These are phyloP conservation scores for Aspergillus alliaceus DNA, from an alignment of 2,329 filamentous ascomycete species.

Conservation along the genomic window DNA sequence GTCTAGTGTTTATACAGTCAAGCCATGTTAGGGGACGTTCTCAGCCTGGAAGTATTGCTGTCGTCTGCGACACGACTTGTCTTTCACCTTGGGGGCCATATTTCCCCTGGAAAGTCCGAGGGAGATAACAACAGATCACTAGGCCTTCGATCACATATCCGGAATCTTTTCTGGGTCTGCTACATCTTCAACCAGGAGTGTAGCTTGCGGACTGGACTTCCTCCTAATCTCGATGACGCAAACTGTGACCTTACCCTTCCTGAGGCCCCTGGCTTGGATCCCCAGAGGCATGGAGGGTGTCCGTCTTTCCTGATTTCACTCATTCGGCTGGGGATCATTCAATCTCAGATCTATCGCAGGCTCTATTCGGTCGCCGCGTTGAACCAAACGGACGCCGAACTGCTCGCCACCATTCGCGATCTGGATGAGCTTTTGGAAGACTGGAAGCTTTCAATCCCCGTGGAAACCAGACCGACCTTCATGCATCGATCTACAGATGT, in stretches of 20 bases:
- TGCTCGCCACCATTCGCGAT: constrained; percentile 8
- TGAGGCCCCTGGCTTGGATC: neutral
- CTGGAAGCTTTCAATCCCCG: constrained; percentile 9
- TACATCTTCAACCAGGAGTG: constrained; percentile 4
- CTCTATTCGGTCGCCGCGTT: constrained; percentile 4
- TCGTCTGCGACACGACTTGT: constrained; percentile 7
- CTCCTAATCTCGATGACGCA: constrained; percentile 3
- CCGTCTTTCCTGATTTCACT: constrained; percentile 1
- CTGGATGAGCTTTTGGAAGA: constrained; percentile 7
- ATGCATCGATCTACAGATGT: neutral
- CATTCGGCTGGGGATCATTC: neutral
- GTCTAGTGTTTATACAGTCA: neutral
- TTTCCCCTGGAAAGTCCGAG: neutral
- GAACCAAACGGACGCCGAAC: constrained; percentile 5
- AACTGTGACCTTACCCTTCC: constrained; percentile 10
- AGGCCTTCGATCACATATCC: neutral
- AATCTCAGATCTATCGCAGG: constrained; percentile 9
- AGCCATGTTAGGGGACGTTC: neutral
- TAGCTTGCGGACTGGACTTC: constrained; percentile 10
- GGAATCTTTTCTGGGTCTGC: constrained; percentile 12
- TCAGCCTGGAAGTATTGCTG: neutral
- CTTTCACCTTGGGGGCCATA: constrained; percentile 12
- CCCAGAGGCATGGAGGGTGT: neutral
- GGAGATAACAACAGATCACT: neutral
- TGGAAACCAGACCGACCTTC: neutral